Base-by-base conservation (phyloP, 2,329 filamentous ascomycete species). In the Aspergillus fumigatus region DNA sequence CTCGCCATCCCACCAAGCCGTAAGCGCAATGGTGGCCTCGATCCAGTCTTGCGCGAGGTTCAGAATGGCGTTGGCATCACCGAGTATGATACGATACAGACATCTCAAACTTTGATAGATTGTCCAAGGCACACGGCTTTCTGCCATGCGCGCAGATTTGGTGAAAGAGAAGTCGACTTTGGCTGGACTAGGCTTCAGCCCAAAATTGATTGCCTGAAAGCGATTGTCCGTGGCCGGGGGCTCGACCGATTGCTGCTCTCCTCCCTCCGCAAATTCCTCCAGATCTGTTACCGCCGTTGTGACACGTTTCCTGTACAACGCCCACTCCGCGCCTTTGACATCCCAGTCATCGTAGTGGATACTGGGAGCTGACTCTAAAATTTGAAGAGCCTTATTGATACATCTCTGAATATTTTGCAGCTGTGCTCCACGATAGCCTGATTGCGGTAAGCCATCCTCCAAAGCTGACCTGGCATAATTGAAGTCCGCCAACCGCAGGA, bases 1-100 rank as follows among this genome's bases (percentile, higher is more conserved):
- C n/a, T 84, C 83, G 59, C 94, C 90, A 68, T 96, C 88, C 92
- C 92, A 96, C 93, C 93, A 97, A 5, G 89, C 87, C 32, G 92
- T 87, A 51, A 97, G 77, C 1, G 88, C 89, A 58, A 97, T 77
- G 0, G 88, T 89, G 0, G 91, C 92, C 76, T 97, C 93, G 52
- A 93, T 86, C 93, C 93, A 97, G 73, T 97, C 92, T 67, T 93
- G 87, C 1, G 92, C 85, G 48, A 86, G 84, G 49, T 86, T 83
- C 59, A 95, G 78, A 52, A 97, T 90, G 21, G 91, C 86, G 38
- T 87, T 83, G 9, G 85, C 81, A 61, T 88, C 84, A 38, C 93
- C 92, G 4, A 94, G 81, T 1, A 95, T 77, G 58, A 96, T 87
- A 35, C 87, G 87, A 70, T 96, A 97, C 5, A 97, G 76, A 11